Conservation (phyloP, 306 rosid genomes). For the Arachis stenosperma region DNA sequence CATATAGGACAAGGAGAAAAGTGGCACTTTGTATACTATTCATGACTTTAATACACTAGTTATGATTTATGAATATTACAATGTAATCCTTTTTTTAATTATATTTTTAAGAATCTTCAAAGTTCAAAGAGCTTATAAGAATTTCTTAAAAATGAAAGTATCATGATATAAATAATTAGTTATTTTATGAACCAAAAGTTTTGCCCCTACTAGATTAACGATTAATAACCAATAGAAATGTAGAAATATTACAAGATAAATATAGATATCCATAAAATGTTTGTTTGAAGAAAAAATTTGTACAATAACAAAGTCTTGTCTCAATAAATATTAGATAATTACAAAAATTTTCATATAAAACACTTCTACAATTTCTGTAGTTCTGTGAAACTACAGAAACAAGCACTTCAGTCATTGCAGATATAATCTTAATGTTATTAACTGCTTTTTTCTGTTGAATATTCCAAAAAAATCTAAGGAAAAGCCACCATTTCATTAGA, state of each 20-base stretch:
- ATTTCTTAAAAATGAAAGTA: background rate
- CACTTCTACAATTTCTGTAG: slow-evolving; percentile 6
- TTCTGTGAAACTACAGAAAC: slow-evolving; percentile 20
- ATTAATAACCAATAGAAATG: background rate
- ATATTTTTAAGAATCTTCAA: too few relatives aligned
- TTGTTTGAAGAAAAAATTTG: too few relatives aligned
- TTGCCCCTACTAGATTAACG: background rate
- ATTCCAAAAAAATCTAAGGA: slow-evolving; percentile 19
- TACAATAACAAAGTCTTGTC: background rate
- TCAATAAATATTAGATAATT: background rate
- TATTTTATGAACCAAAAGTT: background rate
- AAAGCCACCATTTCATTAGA: slow-evolving; percentile 26
- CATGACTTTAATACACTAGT: background rate
- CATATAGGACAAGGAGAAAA: too few relatives aligned
- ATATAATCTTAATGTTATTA: background rate
- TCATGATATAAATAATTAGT: background rate
- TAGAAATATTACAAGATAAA: too few relatives aligned
- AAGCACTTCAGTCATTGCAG: background rate
- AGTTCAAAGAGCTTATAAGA: background rate
- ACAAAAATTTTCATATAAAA: too few relatives aligned
- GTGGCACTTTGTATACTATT: background rate
- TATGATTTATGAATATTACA: background rate
- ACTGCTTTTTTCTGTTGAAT: slow-evolving; percentile 21
- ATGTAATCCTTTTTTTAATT: too few relatives aligned
- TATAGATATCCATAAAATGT: too few relatives aligned